Evolutionary conservation across 345 rosid species (phyloP).

Genomic region (Iberis pinnata): DNA sequence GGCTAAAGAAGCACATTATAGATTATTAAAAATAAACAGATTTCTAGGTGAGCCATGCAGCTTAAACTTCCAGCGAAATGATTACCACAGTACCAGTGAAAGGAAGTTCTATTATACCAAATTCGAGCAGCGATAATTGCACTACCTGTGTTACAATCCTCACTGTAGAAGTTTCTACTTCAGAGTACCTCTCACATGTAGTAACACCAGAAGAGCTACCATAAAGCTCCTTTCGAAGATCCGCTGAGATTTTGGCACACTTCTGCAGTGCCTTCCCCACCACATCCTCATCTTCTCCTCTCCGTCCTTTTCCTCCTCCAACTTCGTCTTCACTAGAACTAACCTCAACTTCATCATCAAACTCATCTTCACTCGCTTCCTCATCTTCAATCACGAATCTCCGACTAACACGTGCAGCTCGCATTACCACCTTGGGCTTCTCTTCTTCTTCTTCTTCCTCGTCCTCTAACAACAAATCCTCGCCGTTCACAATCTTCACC

Average conservation of each 20-base stretch:
- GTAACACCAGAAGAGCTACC: slow-evolving; percentile 49
- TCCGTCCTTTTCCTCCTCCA: slow-evolving; percentile 9
- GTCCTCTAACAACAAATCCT: slow-evolving; percentile 30
- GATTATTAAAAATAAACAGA: too few relatives aligned
- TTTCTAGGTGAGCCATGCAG: slow-evolving; percentile 2
- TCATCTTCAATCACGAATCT: slow-evolving; percentile 76
- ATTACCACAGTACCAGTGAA: background rate
- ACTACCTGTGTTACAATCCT: slow-evolving; percentile 84
- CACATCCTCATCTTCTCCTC: slow-evolving; percentile 58
- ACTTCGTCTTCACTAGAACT: slow-evolving; percentile 33
- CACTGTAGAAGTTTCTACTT: slow-evolving; percentile 74
- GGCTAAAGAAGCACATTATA: too few relatives aligned
- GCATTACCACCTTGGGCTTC: slow-evolving; percentile 27
- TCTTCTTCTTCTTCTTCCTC: slow-evolving; percentile 38
- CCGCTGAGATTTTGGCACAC: slow-evolving; percentile 75
- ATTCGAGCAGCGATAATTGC: background rate
- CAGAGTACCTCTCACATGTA: slow-evolving; percentile 65
- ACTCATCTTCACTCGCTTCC: slow-evolving; percentile 38
- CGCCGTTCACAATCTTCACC: slow-evolving; percentile 27
- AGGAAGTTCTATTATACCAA: background rate
- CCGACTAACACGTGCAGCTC: slow-evolving; percentile 45
- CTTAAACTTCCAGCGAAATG: background rate
- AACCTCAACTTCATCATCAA: slow-evolving; percentile 41
- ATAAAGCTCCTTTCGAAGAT: slow-evolving; percentile 65
- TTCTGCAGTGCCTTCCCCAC: slow-evolving; percentile 84